A percentile compares a stretch with the other conserved stretches of the same genome.
These are phyloP conservation scores for Beauveria sp. DNA, from an alignment of 2,329 filamentous ascomycete genomes.

Conservation along the genomic window DNA sequence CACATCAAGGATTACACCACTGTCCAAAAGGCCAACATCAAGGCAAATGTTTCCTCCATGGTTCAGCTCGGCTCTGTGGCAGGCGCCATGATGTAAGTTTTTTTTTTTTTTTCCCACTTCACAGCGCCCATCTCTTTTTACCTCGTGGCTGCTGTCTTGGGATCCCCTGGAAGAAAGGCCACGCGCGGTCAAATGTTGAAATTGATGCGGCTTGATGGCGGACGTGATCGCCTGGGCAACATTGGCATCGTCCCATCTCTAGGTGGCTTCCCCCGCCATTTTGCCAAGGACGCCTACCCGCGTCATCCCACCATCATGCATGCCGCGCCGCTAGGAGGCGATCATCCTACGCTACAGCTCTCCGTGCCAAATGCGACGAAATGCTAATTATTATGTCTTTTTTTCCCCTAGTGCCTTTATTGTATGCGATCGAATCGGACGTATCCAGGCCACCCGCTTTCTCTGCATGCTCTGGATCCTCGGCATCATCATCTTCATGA, in stretches of 20 bases:
- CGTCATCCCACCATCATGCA: background rate
- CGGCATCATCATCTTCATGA: constrained; percentile 52
- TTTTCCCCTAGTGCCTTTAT: constrained; percentile 43
- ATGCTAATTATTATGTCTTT: background rate
- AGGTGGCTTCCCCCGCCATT: background rate
- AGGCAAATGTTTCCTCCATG: constrained; percentile 73
- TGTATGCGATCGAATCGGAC: constrained; percentile 53
- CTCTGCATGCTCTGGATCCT: constrained; percentile 51
- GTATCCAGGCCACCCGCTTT: constrained; percentile 53
- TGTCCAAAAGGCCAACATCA: constrained; percentile 56
- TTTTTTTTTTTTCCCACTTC: background rate
- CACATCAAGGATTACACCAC: constrained; percentile 44
- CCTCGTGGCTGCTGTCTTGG: too few relatives aligned
- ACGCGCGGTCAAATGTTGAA: too few relatives aligned
- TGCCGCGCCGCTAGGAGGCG: background rate
- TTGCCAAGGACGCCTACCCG: constrained; percentile 4
- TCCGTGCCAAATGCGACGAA: background rate
- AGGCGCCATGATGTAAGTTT: constrained; percentile 51
- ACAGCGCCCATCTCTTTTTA: too few relatives aligned
- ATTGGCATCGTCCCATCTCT: constrained; percentile 4
- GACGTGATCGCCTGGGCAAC: background rate
- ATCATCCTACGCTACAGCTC: background rate
- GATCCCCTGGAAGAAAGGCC: too few relatives aligned
- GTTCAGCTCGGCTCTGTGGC: constrained; percentile 71
- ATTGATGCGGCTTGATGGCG: background rate